Conservation (phyloP, 306 rosid genomes). For the Dicorynia guianensis region DNA sequence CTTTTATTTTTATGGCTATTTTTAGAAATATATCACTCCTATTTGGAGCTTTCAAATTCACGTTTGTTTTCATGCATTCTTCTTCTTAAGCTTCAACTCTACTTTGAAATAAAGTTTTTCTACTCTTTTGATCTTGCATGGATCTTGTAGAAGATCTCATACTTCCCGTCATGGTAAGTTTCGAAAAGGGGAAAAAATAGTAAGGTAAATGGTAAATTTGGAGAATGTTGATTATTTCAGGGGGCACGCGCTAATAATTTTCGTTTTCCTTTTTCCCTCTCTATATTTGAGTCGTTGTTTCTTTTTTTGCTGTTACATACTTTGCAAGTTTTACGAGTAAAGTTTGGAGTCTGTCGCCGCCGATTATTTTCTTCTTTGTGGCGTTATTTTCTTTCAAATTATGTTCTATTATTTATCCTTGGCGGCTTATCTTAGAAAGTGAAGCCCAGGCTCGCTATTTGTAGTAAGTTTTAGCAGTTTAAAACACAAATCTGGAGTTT, state of each 20-base stretch:
- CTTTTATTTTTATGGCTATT: neutral
- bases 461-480: neutral
- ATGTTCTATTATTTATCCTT: neutral
- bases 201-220: neutral
- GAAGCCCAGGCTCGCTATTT: neutral
- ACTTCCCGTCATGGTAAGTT: neutral
- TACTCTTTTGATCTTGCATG: conserved; percentile 9
- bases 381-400: neutral
- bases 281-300: neutral
- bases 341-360: neutral
- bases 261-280: neutral
- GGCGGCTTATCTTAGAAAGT: neutral
- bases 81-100: neutral
- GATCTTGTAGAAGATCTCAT: conserved; percentile 6
- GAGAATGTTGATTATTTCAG: neutral
- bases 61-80: neutral
- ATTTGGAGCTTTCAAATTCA: conserved; percentile 6
- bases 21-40: neutral
- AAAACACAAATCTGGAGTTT: conserved; percentile 3
- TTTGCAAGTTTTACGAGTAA: neutral
- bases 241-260: conserved; percentile 1
- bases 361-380: neutral
- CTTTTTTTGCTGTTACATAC: neutral
- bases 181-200: neutral
- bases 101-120: neutral